phyloP scores from a whole-genome alignment of 768 basidiomycete species.

The Lepiota subincarnata region DNA sequence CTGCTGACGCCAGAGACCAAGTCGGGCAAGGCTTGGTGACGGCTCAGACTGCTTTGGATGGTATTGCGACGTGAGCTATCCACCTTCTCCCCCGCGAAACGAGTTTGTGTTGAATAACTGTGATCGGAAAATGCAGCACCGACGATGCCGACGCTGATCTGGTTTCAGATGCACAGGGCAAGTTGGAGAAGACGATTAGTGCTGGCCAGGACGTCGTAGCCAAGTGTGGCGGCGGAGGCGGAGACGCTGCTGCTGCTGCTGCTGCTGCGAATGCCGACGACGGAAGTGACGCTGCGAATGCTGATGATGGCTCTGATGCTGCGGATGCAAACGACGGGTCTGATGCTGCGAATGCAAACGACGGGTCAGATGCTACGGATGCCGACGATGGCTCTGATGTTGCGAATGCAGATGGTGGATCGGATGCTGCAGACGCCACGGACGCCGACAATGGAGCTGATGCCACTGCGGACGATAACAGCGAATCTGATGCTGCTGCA shows the following conservation, averaged over 20 bases:
- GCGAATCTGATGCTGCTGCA: not conserved
- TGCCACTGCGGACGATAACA: too few relatives aligned
- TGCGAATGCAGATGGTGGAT: not conserved
- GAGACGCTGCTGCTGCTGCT: not conserved
- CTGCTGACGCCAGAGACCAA: constrained; percentile 20
- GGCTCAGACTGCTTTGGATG: constrained; percentile 19
- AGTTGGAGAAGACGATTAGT: constrained; percentile 18
- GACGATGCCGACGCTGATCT: constrained; percentile 17
- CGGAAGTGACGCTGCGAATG: not conserved
- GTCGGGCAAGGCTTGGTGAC: constrained; percentile 17
- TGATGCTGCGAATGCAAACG: too few relatives aligned
- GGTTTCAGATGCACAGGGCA: constrained; percentile 15
- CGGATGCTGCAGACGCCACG: not conserved
- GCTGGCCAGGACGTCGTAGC: constrained; percentile 21
- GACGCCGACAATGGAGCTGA: not conserved
- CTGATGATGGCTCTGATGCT: not conserved
- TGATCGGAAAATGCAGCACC: constrained; percentile 11
- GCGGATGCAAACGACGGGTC: too few relatives aligned
- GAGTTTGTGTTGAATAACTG: not conserved
- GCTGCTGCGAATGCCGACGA: not conserved
- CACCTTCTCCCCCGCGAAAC: not conserved
- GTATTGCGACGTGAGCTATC: constrained; percentile 21
- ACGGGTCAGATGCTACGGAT: too few relatives aligned
- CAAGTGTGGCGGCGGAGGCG: constrained; percentile 14
- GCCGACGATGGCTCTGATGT: too few relatives aligned